Base-by-base conservation (phyloP, 83 land plant genomes). In the Diphasiastrum complanatum region DNA sequence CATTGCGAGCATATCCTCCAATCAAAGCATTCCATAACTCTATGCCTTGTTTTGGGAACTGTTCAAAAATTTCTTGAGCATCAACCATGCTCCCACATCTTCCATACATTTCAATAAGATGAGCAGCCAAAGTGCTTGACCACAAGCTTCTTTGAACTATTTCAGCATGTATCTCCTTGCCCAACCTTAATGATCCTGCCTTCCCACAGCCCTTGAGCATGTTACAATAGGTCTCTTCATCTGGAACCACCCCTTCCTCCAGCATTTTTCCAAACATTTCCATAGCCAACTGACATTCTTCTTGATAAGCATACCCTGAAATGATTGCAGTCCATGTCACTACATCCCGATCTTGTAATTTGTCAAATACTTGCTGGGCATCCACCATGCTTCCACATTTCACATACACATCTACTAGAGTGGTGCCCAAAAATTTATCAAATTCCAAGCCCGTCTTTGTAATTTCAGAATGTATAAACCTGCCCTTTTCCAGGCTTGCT, bases 11-110 rank as follows among this genome's bases (percentile, higher is more conserved):
- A 56, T 24, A 72, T 8, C 79, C 83, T 51, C 65, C 50, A 60
- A 79, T 45, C 67, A 79, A 52, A 32, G 74, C 64, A 51, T 77
- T 81, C 80, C 80, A 77, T 0, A 80, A 58, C 4, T 66, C 72
- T 1, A 51, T 41, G 29, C 71, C 57, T 55, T 45, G 62, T 24
- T 52, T 70, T 14, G 10, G 23, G 69, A 67, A 67, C 50, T 2
- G 8, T 0, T 70, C 70, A 64, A 77, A 81, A 34, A 74, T 40
- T 3, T 8, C 3, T 27, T 52, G 56, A 25, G 56, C 56, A 52
- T 52, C 2, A 8, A 2, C 30, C 56, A 52, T 52, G 30, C 56
- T 52, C 16, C 56, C 56, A 22, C 56, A 52, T 3, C 16, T n/a
- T 27, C 28, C 25, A 52, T 52, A 52, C 56, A 52, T 52, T 6